Evolutionary conservation across 768 basidiomycete species (phyloP), one percentile per base, ranked within the genome.

Genomic region (Boletus rex-veris): DNA sequence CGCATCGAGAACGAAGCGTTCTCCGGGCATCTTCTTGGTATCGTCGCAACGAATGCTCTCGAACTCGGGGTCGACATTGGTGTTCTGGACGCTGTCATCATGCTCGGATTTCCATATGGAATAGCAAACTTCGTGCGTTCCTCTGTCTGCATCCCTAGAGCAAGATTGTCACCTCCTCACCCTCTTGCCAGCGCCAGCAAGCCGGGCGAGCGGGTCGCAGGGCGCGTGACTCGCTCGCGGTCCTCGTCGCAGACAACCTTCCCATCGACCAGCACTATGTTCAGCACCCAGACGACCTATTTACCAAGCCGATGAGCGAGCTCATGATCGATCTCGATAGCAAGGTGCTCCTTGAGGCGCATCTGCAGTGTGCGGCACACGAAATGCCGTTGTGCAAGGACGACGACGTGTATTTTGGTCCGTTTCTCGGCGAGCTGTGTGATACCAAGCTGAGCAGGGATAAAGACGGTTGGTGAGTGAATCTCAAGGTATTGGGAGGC

Each of bases 31-130:
- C 75, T 95, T 10, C 80, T 96, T 0, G 92, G 93, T 12, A 87
- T 95, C 42, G 79, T 96, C 33, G 89, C 92, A 0, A 96, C 92
- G 0, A 95, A 92, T 61, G 92, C 92, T 0, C 78, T 95, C 12
- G 93, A 96, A 68, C 81, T 95, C 7, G 92, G 92, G 14, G 86
- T 93, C n/a, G 91, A 94, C 61, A 93, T 94, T 35, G 92, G 90
- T 15, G 81, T 79, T n/a, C 69, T 94, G 48, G 93, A 95, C 64
- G 90, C 88, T 7, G 92, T 95, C 39, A 82, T 96, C 51, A 90
- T 92, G 80, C 80, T 93, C 28, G 90, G 90, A 1, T 92, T 95
- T 66, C 92, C 92, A 0, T 76, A 81, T 50, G 82, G 80, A 39
- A 72, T 94, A 35, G 86, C 92, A 0, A 93, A 90, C 60, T 88